Evolutionary conservation across 169 alveolate genomes (phyloP), one percentile per base, ranked within the genome.

Genomic region (Eimeria zaria): DNA sequence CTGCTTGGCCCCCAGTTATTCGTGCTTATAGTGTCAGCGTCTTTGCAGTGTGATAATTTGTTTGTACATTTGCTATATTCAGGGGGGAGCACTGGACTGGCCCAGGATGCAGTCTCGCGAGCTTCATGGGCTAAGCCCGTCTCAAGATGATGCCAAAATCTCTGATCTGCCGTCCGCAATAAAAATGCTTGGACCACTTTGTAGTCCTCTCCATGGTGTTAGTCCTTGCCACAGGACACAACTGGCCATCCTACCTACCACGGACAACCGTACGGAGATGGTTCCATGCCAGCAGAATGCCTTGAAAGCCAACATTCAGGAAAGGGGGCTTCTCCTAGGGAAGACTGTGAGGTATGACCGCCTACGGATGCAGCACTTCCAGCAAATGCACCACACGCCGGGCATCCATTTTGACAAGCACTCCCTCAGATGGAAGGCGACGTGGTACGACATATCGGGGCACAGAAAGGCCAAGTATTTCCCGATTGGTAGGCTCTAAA

Each of bases 321-420:
- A 78, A 39, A 30, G 24, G n/a, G 88, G n/a, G 22, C 44, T 78
- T 46, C 46, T 27, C 41, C 11, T 51, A 44, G 91, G 74, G 14
- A 51, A 11, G 33, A 39, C 55, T 33, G 78, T 41, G 20, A 55
- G 94, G 33, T 60, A 58, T 44, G 94, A 87, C 11, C 94, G 94
- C 3, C 64, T 62, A 27, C 80, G 81, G 27, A 30, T 87, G 64
- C 83, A 64, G 22, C 80, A 87, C 44, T 11, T 87, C 16, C 83
- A 87, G 46, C 95, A 73, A 18, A 46, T 53, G 64, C 80, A 90
- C 24, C 95, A 95, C 76, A 89, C 95, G 16, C 74, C 97, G 11
- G 97, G 97, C 55, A 89, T 95, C 41, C 97, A 95, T 44, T 95
- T 95, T 58, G 97, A 95, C 53, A 95, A 89, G 74, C 95, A 89